Evolutionary conservation across 176 grass and related monocot genomes (phyloP).

Genomic region (Dactylis glomerata): DNA sequence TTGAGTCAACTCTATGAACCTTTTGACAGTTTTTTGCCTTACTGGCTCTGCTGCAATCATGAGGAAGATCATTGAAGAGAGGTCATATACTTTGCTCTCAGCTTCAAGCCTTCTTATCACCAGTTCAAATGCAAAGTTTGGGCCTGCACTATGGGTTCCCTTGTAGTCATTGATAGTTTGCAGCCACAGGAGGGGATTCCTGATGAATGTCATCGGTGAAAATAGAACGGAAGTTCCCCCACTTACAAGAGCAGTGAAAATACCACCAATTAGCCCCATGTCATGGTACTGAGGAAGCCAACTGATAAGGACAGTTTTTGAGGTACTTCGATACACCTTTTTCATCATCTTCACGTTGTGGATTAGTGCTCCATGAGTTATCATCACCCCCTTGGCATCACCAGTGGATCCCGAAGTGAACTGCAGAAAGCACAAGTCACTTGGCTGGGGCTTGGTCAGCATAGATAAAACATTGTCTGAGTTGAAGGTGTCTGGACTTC

Average conservation of each 20-base stretch:
- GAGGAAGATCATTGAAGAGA: slow-evolving; percentile 68
- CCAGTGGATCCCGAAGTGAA: slow-evolving; percentile 82
- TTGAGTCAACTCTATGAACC: slow-evolving; percentile 57
- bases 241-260: slow-evolving; percentile 78
- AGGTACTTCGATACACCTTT: slow-evolving; percentile 58
- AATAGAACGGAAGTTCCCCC: slow-evolving; percentile 70
- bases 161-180: slow-evolving; percentile 54
- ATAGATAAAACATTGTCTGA: slow-evolving; percentile 19
- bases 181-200: slow-evolving; percentile 70
- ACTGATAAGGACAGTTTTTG: slow-evolving; percentile 63
- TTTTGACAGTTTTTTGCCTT: slow-evolving; percentile 70
- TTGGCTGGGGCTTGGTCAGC: slow-evolving; percentile 29
- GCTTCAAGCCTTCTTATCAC: slow-evolving; percentile 58
- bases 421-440: slow-evolving; percentile 71
- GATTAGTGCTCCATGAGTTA: slow-evolving; percentile 69
- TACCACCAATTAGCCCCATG: slow-evolving; percentile 71
- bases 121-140: slow-evolving; percentile 77
- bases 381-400: slow-evolving; percentile 81
- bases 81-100: slow-evolving; percentile 48
- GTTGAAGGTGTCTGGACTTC: slow-evolving; percentile 34
- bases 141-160: slow-evolving; percentile 71
- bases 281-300: slow-evolving; percentile 92
- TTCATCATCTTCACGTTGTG: slow-evolving; percentile 81
- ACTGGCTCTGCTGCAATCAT: slow-evolving; percentile 83
- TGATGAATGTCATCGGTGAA: slow-evolving; percentile 77